Evolutionary conservation across 805 yeast species (phyloP), one percentile per base, ranked within the genome.

Genomic region (Candida bentonensis): DNA sequence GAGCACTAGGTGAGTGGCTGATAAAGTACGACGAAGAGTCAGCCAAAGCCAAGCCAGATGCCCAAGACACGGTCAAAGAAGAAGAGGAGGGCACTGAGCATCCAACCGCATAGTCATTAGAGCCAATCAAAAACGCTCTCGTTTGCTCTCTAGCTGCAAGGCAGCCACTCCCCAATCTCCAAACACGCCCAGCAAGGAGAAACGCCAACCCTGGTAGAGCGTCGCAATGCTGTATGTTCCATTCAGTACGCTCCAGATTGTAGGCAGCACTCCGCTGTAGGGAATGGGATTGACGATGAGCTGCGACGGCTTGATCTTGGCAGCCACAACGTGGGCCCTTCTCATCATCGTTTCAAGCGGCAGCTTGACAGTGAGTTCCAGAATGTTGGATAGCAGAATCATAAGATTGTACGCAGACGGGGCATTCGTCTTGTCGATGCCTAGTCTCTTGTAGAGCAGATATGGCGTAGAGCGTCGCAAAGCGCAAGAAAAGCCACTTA

Each of bases 191-290:
- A 86, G 60, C 9, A 83, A 68, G 23, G 94, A 94, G 36, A 86
- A 78, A 59, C 85, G 74, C 97, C 97, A 89, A 28, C 97, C 98
- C 52, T 89, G 73, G 70, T 84, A 88, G 22, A 80, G 59, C 1
- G 68, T 61, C 27, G 70, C 66, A 5, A 68, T 60, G 30, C 73
- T 63, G 23, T 58, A 68, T 33, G 62, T 62, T 55, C 73, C 70
- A 15, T 61, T 59, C 39, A 69, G 47, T 3, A 74, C 60, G 46
- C 68, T 67, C 65, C 74, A 75, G 22, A 77, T 54, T 2, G 82
- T 71, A 42, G 69, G 70, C 52, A 71, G 65, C 48, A 76, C 60
- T 2, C 85, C 82, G 21, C 61, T 58, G 55, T 78, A 79, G 3
- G 68, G 72, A 11, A 68, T 73, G 39, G 78, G 76, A 20, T 68